phyloP scores from a whole-genome alignment of 148 eudicot species.

The Chenopodium formosanum region DNA sequence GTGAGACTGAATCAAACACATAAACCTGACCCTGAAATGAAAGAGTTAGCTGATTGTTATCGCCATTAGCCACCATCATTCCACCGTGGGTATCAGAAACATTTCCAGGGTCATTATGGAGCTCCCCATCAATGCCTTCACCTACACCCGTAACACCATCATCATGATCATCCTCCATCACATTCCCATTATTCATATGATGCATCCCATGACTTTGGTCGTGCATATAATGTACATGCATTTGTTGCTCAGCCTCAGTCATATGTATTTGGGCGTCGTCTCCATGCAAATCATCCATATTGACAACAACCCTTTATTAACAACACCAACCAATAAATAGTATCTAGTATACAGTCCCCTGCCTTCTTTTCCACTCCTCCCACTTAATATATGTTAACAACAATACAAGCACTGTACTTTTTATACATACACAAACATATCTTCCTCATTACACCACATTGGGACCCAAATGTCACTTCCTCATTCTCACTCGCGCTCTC shows the following conservation, averaged over 20 bases:
- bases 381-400: not conserved
- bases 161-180: slow-evolving; percentile 54
- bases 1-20: slow-evolving; percentile 74
- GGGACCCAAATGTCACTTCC: not conserved
- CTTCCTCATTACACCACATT: not conserved
- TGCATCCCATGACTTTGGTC: slow-evolving; percentile 54
- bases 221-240: slow-evolving; percentile 56
- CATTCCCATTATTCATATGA: slow-evolving; percentile 59
- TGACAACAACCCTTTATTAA: slow-evolving; percentile 3
- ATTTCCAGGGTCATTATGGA: slow-evolving; percentile 45
- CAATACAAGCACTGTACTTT: slow-evolving; percentile 6
- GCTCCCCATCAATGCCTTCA: slow-evolving; percentile 56
- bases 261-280: slow-evolving; percentile 38
- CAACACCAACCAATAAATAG: not conserved
- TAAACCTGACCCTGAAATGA: slow-evolving; percentile 83
- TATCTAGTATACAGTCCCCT: not conserved
- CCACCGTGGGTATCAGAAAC: slow-evolving; percentile 46
- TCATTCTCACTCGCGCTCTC: not conserved
- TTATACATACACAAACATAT: not conserved
- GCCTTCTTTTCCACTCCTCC: not conserved
- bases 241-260: slow-evolving; percentile 39
- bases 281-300: slow-evolving; percentile 50
- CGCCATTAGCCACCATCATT: slow-evolving; percentile 37
- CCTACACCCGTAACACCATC: slow-evolving; percentile 37
- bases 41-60: slow-evolving; percentile 70